Percentiles rank a stretch among this genome's conserved stretches.
Evolutionary conservation across 768 basidiomycete genomes (phyloP).

Genomic region (Candolleomyces eurysporus): DNA sequence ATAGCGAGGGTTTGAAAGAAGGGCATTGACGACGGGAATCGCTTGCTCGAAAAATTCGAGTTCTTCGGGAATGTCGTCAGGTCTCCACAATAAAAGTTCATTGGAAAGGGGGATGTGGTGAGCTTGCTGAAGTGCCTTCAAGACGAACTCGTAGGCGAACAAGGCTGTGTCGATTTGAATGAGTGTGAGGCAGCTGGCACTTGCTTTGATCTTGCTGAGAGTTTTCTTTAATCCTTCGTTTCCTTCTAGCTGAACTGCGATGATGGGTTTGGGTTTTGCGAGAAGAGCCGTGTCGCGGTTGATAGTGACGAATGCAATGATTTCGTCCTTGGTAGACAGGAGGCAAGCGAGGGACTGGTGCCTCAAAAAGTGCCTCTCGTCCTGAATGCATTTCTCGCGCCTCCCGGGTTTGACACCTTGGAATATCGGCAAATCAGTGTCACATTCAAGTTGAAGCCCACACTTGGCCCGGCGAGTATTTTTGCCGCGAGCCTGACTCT

Average conservation of each 20-base stretch:
- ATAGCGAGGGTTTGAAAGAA: slow-evolving; percentile 29
- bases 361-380: slow-evolving; percentile 42
- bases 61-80: background rate
- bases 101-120: slow-evolving; percentile 41
- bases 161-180: slow-evolving; percentile 60
- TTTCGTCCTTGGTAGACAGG: slow-evolving; percentile 37
- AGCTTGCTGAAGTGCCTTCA: slow-evolving; percentile 52
- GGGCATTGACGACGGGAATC: slow-evolving; percentile 16
- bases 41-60: slow-evolving; percentile 7
- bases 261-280: slow-evolving; percentile 38
- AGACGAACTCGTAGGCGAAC: slow-evolving; percentile 62
- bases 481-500: background rate
- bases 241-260: slow-evolving; percentile 55
- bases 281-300: slow-evolving; percentile 54
- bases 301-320: slow-evolving; percentile 53
- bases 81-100: slow-evolving; percentile 56
- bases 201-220: slow-evolving; percentile 37
- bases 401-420: slow-evolving; percentile 26
- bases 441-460: slow-evolving; percentile 41
- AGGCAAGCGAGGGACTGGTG: slow-evolving; percentile 58
- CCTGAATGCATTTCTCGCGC: slow-evolving; percentile 36
- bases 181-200: slow-evolving; percentile 35
- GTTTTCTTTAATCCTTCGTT: slow-evolving; percentile 33
- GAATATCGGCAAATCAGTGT: slow-evolving; percentile 35
- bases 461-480: slow-evolving; percentile 27